Evolutionary conservation across 2,329 filamentous ascomycete species (phyloP).

Genomic region (Lachnellula hyalina): DNA sequence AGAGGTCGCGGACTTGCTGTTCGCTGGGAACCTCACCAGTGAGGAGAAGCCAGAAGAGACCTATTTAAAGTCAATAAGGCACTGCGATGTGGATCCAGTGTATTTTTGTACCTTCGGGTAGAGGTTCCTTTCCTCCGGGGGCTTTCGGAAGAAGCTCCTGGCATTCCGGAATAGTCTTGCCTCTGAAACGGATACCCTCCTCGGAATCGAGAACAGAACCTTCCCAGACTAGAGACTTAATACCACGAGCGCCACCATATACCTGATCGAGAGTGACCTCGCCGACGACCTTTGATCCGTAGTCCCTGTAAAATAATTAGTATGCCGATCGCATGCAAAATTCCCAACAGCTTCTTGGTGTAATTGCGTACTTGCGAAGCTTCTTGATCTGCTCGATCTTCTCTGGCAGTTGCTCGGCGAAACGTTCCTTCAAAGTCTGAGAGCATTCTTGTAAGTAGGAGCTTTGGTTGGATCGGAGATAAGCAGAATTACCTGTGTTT

Average conservation of each 20-base stretch:
- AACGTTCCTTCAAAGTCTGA: constrained; percentile 95
- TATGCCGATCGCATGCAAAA: neutral
- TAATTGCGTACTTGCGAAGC: constrained; percentile 73
- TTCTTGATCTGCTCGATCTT: constrained; percentile 99
- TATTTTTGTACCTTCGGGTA: constrained; percentile 72
- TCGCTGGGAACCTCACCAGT: constrained; percentile 96
- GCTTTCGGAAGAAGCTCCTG: constrained; percentile 96
- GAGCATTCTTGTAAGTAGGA: constrained; percentile 12
- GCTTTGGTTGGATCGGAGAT: constrained; percentile 3
- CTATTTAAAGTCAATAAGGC: constrained; percentile 34
- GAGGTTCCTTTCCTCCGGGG: constrained; percentile 90
- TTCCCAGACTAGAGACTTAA: constrained; percentile 99
- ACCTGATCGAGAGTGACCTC: constrained; percentile 99
- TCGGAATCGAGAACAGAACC: constrained; percentile 95
- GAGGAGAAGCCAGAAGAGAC: constrained; percentile 99
- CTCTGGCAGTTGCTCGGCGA: constrained; percentile 89
- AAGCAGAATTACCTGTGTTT: constrained; percentile 65
- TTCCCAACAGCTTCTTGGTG: neutral
- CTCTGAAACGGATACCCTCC: constrained; percentile 99
- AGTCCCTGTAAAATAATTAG: constrained; percentile 56
- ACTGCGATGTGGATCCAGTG: neutral
- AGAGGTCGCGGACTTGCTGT: constrained; percentile 97
- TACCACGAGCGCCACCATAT: constrained; percentile 97
- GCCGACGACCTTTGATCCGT: constrained; percentile 91
- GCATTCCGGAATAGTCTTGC: constrained; percentile 98